Conservation (phyloP, 352 stramenopile genomes). For the Globisporangium solare region DNA sequence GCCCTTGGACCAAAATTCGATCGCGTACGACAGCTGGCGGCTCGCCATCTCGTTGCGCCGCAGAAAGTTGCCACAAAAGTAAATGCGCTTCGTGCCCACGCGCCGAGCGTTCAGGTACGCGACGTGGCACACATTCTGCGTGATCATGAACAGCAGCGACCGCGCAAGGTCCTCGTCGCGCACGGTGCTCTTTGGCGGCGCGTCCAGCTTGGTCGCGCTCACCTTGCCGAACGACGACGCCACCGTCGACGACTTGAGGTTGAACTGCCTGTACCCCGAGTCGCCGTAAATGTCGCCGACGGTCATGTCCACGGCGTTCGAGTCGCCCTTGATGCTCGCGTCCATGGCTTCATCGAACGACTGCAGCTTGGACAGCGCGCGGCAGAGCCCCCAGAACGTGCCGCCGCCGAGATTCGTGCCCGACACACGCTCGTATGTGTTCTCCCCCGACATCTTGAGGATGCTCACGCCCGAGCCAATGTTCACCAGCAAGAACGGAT, state of each 20-base stretch:
- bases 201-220: slow-evolving; percentile 26
- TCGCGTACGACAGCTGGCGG: slow-evolving; percentile 88
- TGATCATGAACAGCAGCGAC: slow-evolving; percentile 97
- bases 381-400: slow-evolving; percentile 96
- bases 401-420: slow-evolving; percentile 96
- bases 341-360: slow-evolving; percentile 80
- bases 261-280: slow-evolving; percentile 85
- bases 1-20: slow-evolving; percentile 97
- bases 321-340: slow-evolving; percentile 59
- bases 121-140: slow-evolving; percentile 96
- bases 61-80: slow-evolving; percentile 96
- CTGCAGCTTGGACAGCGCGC: slow-evolving; percentile 86
- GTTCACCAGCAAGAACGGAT: slow-evolving; percentile 97
- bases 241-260: slow-evolving; percentile 82
- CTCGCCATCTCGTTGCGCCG: slow-evolving; percentile 93
- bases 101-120: slow-evolving; percentile 95
- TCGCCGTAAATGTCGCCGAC: slow-evolving; percentile 98
- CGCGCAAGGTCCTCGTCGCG: slow-evolving; percentile 92
- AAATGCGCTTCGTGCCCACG: slow-evolving; percentile 90
- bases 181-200: slow-evolving; percentile 18
- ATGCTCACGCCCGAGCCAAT: slow-evolving; percentile 98
- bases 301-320: slow-evolving; percentile 91
- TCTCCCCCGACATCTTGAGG: slow-evolving; percentile 87
- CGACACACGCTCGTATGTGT: slow-evolving; percentile 93
- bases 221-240: slow-evolving; percentile 98